Evolutionary conservation across 2,329 filamentous ascomycete genomes (phyloP).

Genomic region (Lachnellula subtilissima): DNA sequence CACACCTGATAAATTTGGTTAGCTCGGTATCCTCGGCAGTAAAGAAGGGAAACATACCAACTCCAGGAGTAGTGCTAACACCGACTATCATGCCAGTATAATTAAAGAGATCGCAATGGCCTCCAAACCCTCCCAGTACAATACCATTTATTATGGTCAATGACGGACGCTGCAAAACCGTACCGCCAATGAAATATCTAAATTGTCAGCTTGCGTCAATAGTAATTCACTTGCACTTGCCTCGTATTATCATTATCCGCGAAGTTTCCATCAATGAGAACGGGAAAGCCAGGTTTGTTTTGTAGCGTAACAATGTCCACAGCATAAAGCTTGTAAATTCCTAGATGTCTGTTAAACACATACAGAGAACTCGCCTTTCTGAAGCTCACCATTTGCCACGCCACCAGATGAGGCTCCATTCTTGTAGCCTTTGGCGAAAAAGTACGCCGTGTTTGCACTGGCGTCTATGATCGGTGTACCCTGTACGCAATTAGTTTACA

Average conservation of each 20-base stretch:
- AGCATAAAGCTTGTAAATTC: conserved; percentile 28
- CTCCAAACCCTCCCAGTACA: conserved; percentile 44
- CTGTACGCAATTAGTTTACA: not conserved
- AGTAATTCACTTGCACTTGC: conserved; percentile 1
- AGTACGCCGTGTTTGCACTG: conserved; percentile 33
- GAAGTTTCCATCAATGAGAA: conserved; percentile 39
- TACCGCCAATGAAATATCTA: conserved; percentile 41
- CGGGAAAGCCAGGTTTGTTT: conserved; percentile 37
- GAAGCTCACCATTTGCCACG: conserved; percentile 19
- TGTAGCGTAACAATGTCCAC: conserved; percentile 35
- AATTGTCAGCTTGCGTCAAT: conserved; percentile 1
- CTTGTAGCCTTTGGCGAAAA: conserved; percentile 36
- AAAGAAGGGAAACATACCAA: conserved; percentile 12
- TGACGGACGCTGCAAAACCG: conserved; percentile 41
- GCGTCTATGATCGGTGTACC: conserved; percentile 36
- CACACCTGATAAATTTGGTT: conserved; percentile 18
- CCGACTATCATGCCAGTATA: conserved; percentile 34
- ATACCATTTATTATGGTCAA: conserved; percentile 37
- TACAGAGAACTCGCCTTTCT: too few species aligned
- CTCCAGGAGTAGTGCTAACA: conserved; percentile 30
- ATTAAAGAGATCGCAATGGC: conserved; percentile 45
- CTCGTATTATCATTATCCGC: conserved; percentile 42
- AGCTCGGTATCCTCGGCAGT: not conserved
- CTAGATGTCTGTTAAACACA: conserved; percentile 11
- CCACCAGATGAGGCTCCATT: conserved; percentile 24